Conservation (phyloP, 257 asterid species). For the Rhazya stricta region DNA sequence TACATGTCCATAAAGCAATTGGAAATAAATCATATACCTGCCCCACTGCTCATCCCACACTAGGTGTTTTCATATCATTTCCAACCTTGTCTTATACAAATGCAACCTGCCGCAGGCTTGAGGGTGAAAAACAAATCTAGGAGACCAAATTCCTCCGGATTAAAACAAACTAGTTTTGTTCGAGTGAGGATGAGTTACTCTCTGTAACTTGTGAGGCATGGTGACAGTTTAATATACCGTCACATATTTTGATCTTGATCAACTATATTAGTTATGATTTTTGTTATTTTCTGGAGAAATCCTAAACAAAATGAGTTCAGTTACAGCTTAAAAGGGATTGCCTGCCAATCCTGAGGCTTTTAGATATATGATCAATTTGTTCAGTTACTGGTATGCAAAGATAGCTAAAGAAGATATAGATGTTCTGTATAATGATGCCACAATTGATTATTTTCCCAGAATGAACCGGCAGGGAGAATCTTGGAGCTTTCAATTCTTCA, state of each 20-base stretch:
- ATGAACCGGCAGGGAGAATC: slow-evolving; percentile 77
- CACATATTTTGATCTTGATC: neutral
- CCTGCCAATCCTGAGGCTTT: neutral
- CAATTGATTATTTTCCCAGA: slow-evolving; percentile 35
- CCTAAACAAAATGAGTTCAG: neutral
- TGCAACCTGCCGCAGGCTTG: neutral
- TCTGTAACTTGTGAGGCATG: neutral
- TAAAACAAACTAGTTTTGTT: neutral
- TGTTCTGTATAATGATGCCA: slow-evolving; percentile 11
- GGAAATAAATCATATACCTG: neutral
- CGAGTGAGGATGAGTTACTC: neutral
- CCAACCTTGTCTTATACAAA: neutral
- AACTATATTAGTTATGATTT: neutral
- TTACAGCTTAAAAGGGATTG: neutral
- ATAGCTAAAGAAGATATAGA: neutral
- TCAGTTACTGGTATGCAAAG: neutral
- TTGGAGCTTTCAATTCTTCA: slow-evolving; percentile 87
- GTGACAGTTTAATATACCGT: neutral
- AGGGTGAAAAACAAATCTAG: neutral
- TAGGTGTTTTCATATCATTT: neutral
- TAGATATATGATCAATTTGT: neutral
- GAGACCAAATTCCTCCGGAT: neutral
- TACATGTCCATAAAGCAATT: neutral
- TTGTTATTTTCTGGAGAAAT: neutral
- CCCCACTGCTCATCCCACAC: neutral